Percentiles rank a stretch among this genome's conserved stretches.
phyloP scores from a whole-genome alignment of 1,139 yeast species.

The Suhomyces kunorum region DNA sequence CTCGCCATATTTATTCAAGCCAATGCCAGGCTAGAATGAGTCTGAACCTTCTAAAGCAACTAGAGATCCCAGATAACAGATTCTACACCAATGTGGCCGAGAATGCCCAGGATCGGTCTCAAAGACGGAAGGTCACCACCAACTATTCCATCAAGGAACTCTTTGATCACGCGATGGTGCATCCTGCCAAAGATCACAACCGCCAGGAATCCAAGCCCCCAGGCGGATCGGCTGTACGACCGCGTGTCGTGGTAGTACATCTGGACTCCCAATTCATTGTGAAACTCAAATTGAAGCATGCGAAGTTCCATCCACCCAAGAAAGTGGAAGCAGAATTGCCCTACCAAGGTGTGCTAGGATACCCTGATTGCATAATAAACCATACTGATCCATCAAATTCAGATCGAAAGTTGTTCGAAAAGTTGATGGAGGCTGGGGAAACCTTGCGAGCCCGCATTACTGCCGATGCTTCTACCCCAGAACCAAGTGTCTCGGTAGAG shows the following conservation, averaged over 20 bases:
- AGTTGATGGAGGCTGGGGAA: constrained; percentile 28
- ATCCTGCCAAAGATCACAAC: background rate
- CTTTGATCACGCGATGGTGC: constrained; percentile 14
- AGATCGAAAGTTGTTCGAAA: constrained; percentile 53
- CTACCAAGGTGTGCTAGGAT: constrained; percentile 62
- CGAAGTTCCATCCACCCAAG: too few species aligned
- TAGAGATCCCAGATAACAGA: constrained; percentile 31
- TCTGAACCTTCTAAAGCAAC: constrained; percentile 28
- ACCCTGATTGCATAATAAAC: constrained; percentile 60
- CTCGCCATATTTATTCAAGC: background rate
- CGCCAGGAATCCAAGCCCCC: background rate
- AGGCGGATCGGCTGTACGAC: background rate
- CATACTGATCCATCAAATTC: constrained; percentile 58
- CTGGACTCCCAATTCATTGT: constrained; percentile 3
- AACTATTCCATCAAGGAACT: constrained; percentile 19
- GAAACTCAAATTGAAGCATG: constrained; percentile 8
- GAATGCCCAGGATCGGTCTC: constrained; percentile 24
- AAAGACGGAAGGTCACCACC: constrained; percentile 16
- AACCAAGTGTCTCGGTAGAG: background rate
- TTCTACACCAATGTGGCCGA: constrained; percentile 23
- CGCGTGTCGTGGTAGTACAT: background rate
- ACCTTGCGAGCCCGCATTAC: constrained; percentile 14
- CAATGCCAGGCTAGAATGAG: constrained; percentile 16
- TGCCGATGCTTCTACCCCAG: constrained; percentile 4
- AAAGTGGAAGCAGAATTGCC: constrained; percentile 46